Conservation (phyloP, 257 asterid genomes). For the Fraxinus pennsylvanica region DNA sequence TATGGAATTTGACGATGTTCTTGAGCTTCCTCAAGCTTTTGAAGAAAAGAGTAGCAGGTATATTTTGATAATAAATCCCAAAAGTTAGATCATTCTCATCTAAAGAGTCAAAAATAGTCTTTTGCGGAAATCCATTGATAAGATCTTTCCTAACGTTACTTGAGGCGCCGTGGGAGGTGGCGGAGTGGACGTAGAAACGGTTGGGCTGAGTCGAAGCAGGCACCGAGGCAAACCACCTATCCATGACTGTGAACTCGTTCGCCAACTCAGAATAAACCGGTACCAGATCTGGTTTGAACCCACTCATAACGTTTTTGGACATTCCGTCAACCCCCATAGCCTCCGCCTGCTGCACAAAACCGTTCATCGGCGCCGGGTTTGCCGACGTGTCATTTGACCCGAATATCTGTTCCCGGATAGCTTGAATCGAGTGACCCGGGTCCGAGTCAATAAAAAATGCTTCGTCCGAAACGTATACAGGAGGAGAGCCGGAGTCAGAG, state of each 20-base stretch:
- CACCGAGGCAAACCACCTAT: slow-evolving; percentile 95
- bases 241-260: slow-evolving; percentile 76
- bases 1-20: slow-evolving; percentile 59
- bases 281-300: slow-evolving; percentile 72
- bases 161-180: slow-evolving; percentile 98
- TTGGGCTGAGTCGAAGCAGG: slow-evolving; percentile 98
- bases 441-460: slow-evolving; percentile 79
- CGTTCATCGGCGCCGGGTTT: slow-evolving; percentile 94
- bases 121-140: slow-evolving; percentile 87
- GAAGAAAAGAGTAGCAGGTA: slow-evolving; percentile 88
- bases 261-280: slow-evolving; percentile 77
- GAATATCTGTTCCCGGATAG: slow-evolving; percentile 88
- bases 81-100: slow-evolving; percentile 75
- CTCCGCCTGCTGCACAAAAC: slow-evolving; percentile 90
- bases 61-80: slow-evolving; percentile 92
- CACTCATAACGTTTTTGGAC: slow-evolving; percentile 77
- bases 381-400: slow-evolving; percentile 61
- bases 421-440: slow-evolving; percentile 97
- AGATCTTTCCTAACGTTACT: slow-evolving; percentile 89
- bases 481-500: slow-evolving; percentile 58
- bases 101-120: slow-evolving; percentile 88
- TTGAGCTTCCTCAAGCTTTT: slow-evolving; percentile 75
- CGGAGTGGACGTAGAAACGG: slow-evolving; percentile 91
- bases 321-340: slow-evolving; percentile 65
- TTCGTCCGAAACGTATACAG: slow-evolving; percentile 52